Evolutionary conservation across 805 yeast genomes (phyloP).

Genomic region (Candida oleophila): DNA sequence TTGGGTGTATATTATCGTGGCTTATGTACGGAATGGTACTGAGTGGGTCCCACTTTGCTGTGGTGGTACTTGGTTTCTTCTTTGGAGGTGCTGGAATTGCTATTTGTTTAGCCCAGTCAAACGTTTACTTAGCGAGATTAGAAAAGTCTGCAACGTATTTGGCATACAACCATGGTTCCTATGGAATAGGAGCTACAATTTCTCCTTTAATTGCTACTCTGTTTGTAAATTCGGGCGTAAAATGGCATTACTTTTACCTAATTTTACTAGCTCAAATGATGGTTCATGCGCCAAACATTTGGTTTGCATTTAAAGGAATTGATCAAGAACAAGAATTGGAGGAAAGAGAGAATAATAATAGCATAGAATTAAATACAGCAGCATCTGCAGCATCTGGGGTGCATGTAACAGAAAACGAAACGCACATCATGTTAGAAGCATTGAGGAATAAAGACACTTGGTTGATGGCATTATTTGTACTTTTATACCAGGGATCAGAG

Average conservation of each 20-base stretch:
- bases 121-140: conserved; percentile 50
- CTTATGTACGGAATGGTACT: conserved; percentile 46
- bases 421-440: conserved; percentile 30
- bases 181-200: conserved; percentile 71
- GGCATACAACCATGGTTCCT: conserved; percentile 65
- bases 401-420: not conserved
- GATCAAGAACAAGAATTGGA: not conserved
- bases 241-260: conserved; percentile 54
- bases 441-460: conserved; percentile 42
- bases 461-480: conserved; percentile 51
- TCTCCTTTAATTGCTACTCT: conserved; percentile 65
- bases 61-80: conserved; percentile 49
- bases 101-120: conserved; percentile 47
- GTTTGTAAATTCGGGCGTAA: conserved; percentile 46
- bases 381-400: not conserved
- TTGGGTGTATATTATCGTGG: conserved; percentile 35
- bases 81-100: conserved; percentile 61
- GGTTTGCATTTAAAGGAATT: conserved; percentile 36
- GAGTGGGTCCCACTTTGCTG: conserved; percentile 49
- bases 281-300: conserved; percentile 24
- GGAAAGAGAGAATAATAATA: not conserved
- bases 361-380: conserved; percentile 2
- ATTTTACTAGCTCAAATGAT: conserved; percentile 42
- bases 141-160: conserved; percentile 55
- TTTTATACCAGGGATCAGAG: conserved; percentile 69